Evolutionary conservation across 805 yeast species (phyloP), one percentile per base, ranked within the genome.

Genomic region (Saccharomycopsis sp.): DNA sequence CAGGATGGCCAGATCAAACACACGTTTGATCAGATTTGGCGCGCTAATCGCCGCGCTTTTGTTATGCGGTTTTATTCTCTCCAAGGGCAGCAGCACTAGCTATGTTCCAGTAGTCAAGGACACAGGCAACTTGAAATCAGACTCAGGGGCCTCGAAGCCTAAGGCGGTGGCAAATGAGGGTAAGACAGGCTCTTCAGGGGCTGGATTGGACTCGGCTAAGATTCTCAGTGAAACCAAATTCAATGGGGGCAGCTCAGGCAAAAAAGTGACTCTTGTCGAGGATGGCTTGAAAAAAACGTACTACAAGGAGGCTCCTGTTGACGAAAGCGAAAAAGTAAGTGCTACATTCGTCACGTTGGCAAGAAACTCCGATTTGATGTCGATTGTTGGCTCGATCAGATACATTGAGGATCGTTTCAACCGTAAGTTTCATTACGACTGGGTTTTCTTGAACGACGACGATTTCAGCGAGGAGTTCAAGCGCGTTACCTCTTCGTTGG

Each of bases 381-480:
- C 78, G 24, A 71, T 89, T 55, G 72, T 82, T 51, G 79, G 75
- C 34, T 83, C 95, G 5, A 86, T 89, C 60, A 78, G 89, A 70
- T 80, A 84, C 52, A 80, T 91, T 56, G 97, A 92, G 73, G 97
- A 91, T 70, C 78, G 97, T 62, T 92, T 94, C 78, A 92, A 92
- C 75, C 69, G 73, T 16, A 79, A 87, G 52, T 91, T 74, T 73
- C 79, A 87, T 62, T 92, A 92, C 68, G 97, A 95, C 65, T 92
- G 98, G 97, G 94, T 91, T 24, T 94, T 92, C 71, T 77, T 92
- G 65, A 92, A 92, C 71, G 97, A 92, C 69, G 90, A 84, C 58
- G 85, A 79, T 52, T 94, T 92, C 73, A 77, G 82, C 54, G 91
- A 89, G 1, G 94, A 89, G 65, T 92, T 94, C 71, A 89, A 82